A percentile compares a stretch with the other conserved stretches of the same genome.
phyloP scores from a whole-genome alignment of 2,329 filamentous ascomycete genomes.

The Botryotinia convoluta region DNA sequence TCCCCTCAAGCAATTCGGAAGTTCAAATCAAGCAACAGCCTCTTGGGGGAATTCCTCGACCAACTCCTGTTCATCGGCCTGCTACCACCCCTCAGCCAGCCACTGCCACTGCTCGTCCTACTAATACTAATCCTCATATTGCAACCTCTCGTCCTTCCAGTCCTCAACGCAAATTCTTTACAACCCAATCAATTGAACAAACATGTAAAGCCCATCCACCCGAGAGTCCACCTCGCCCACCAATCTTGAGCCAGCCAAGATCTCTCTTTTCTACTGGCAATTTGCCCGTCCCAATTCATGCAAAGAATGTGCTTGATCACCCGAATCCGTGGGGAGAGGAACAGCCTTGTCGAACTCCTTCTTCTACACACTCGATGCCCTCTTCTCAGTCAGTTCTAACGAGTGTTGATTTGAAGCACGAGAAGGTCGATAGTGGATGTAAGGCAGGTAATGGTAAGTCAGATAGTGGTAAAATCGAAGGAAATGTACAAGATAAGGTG shows the following conservation, averaged over 20 bases:
- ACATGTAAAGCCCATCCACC: neutral
- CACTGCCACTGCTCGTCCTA: neutral
- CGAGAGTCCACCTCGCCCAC: neutral
- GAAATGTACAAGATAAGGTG: neutral
- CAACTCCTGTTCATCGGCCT: neutral
- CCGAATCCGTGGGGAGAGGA: neutral
- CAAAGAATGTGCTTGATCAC: slow-evolving; percentile 1
- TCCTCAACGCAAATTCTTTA: neutral
- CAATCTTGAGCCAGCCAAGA: slow-evolving; percentile 4
- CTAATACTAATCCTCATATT: neutral
- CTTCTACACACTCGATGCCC: neutral
- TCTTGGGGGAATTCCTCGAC: neutral
- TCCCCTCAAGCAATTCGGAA: neutral
- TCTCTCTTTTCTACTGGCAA: slow-evolving; percentile 1
- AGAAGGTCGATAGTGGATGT: neutral
- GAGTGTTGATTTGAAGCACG: neutral
- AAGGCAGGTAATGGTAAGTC: neutral
- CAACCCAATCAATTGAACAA: neutral
- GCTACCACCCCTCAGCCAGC: neutral
- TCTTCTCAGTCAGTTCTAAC: neutral
- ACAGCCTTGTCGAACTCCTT: neutral
- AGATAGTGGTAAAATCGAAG: neutral
- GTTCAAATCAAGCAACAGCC: neutral
- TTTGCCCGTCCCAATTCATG: slow-evolving; percentile 1
- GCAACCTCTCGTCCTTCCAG: neutral